A percentile compares a stretch with the other conserved stretches of the same genome.
These are phyloP conservation scores for Geum urbanum DNA, from an alignment of 306 rosid genomes.

Conservation along the genomic window DNA sequence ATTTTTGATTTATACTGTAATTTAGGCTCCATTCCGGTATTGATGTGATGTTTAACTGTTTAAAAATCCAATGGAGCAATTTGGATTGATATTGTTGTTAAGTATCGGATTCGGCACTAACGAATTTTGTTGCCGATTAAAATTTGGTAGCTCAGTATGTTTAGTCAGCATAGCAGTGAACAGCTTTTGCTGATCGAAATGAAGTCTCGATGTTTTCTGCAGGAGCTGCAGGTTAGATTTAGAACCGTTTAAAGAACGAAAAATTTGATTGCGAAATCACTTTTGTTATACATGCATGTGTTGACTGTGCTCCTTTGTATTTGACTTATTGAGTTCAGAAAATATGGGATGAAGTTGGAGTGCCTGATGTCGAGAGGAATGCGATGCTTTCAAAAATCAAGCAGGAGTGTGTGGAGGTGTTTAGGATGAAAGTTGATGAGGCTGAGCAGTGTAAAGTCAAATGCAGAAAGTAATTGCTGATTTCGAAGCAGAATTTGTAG, in stretches of 20 bases:
- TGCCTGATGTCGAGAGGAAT: conserved; percentile 46
- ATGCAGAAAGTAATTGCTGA: conserved; percentile 50
- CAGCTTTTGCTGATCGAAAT: conserved; percentile 45
- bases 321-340: conserved; percentile 37
- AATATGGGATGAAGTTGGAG: conserved; percentile 85
- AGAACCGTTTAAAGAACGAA: neutral
- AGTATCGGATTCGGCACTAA: too few relatives aligned
- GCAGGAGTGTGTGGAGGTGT: conserved; percentile 54
- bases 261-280: too few relatives aligned
- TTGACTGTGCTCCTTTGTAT: neutral
- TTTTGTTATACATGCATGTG: neutral
- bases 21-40: too few relatives aligned
- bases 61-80: too few relatives aligned
- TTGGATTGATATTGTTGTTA: too few relatives aligned
- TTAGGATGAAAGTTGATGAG: conserved; percentile 49
- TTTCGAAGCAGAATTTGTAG: conserved; percentile 47
- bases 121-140: conserved; percentile 7
- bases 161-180: conserved; percentile 29
- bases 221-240: conserved; percentile 9
- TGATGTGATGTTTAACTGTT: too few relatives aligned
- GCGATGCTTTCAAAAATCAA: conserved; percentile 55
- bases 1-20: too few relatives aligned
- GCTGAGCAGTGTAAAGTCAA: conserved; percentile 45
- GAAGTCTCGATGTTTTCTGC: conserved; percentile 21
- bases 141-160: conserved; percentile 36